These are phyloP conservation scores for Pharnaceum exiguum DNA, from an alignment of 148 eudicot species.

Conservation along the genomic window DNA sequence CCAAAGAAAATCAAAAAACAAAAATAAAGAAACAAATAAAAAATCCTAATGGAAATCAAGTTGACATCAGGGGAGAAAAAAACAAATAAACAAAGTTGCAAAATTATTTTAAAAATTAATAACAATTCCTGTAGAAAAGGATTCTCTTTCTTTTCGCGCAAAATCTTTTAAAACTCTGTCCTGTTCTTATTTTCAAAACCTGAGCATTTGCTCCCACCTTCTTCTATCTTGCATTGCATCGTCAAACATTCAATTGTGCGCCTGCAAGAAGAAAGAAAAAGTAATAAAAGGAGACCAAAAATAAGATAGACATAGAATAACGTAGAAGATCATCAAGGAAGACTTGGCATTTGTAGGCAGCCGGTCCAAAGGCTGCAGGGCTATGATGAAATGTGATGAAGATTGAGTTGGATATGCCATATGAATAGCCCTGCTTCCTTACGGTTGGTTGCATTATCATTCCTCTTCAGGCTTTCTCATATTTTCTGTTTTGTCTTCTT, in stretches of 20 bases:
- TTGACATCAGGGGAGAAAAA: neutral
- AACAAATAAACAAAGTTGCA: neutral
- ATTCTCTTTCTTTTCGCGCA: slow-evolving; percentile 6
- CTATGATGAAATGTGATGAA: slow-evolving; percentile 8
- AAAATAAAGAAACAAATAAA: neutral
- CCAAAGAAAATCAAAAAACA: neutral
- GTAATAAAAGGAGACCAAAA: neutral
- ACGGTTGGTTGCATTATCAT: slow-evolving; percentile 1
- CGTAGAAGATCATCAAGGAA: neutral
- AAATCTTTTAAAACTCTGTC: slow-evolving; percentile 1
- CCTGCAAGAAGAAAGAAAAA: neutral
- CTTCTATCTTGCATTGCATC: slow-evolving; percentile 1
- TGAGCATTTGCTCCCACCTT: slow-evolving; percentile 18
- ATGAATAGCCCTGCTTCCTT: slow-evolving; percentile 2
- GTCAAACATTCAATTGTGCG: slow-evolving; percentile 7
- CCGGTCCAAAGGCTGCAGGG: neutral
- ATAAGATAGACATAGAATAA: no score
- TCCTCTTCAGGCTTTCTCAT: neutral
- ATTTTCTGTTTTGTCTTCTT: neutral
- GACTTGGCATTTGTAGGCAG: slow-evolving; percentile 1
- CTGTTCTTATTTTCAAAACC: slow-evolving; percentile 2
- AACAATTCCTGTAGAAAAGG: slow-evolving; percentile 1
- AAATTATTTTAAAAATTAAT: neutral
- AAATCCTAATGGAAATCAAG: slow-evolving; percentile 15
- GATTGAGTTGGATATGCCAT: no score